Conservation (phyloP, 768 basidiomycete genomes). For the Hygrophoropsis aurantiaca region DNA sequence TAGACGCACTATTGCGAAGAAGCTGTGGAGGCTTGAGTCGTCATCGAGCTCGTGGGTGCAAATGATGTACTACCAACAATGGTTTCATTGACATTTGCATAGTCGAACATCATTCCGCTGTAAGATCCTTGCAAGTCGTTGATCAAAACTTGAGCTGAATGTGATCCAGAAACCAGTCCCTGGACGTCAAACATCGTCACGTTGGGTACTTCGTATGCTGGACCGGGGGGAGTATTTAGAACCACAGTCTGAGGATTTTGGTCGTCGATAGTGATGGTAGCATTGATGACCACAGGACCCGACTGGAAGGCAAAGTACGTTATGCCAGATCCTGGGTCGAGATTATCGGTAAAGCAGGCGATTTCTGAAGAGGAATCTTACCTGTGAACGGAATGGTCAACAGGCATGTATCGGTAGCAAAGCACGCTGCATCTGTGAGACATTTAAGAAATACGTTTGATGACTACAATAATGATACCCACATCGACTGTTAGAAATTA, state of each 20-base stretch:
- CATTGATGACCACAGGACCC: slow-evolving; percentile 22
- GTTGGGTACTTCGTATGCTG: slow-evolving; percentile 16
- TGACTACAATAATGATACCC: background rate
- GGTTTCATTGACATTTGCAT: slow-evolving; percentile 19
- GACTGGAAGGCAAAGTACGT: slow-evolving; percentile 21
- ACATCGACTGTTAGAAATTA: slow-evolving; percentile 18
- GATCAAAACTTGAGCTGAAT: slow-evolving; percentile 11
- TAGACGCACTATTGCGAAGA: too few species aligned
- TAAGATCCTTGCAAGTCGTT: slow-evolving; percentile 21
- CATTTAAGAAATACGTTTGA: background rate
- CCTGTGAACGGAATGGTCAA: slow-evolving; percentile 23
- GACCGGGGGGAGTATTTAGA: slow-evolving; percentile 16
- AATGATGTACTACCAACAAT: slow-evolving; percentile 9
- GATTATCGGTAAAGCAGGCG: background rate
- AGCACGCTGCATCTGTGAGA: slow-evolving; percentile 19
- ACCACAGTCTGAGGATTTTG: slow-evolving; percentile 11
- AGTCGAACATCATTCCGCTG: slow-evolving; percentile 25
- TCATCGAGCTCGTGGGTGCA: too few species aligned
- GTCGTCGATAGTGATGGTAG: slow-evolving; percentile 17
- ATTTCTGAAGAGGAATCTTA: slow-evolving; percentile 3
- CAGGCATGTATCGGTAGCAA: slow-evolving; percentile 12
- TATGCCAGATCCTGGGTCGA: slow-evolving; percentile 17
- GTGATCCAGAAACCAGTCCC: slow-evolving; percentile 13
- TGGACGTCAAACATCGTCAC: slow-evolving; percentile 24
- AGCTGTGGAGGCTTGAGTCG: too few species aligned